Conservation (phyloP, 2,329 filamentous ascomycete genomes). For the Ambrosiella xylebori region DNA sequence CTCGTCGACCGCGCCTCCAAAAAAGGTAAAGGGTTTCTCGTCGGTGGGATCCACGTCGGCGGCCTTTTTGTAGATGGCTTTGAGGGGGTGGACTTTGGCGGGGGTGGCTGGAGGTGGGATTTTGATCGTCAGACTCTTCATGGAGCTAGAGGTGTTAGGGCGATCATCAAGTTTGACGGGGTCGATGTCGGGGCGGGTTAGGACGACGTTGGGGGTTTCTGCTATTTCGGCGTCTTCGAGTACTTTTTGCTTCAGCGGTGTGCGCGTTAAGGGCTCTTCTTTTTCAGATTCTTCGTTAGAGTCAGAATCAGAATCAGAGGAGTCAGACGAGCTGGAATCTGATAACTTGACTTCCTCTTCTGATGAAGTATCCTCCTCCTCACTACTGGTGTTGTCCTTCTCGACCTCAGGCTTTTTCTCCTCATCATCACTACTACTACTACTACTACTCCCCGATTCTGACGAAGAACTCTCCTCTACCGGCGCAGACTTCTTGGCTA, state of each 20-base stretch:
- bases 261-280: slow-evolving; percentile 11
- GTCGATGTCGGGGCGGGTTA: slow-evolving; percentile 4
- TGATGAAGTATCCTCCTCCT: slow-evolving; percentile 16
- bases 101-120: slow-evolving; percentile 32
- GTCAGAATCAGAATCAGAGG: slow-evolving; percentile 1
- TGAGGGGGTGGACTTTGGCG: slow-evolving; percentile 59
- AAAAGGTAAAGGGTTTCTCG: slow-evolving; percentile 55
- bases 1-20: slow-evolving; percentile 32
- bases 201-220: neutral
- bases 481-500: slow-evolving; percentile 14
- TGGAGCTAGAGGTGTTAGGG: slow-evolving; percentile 34
- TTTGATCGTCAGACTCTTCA: slow-evolving; percentile 35
- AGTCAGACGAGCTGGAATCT: too few species aligned
- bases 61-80: slow-evolving; percentile 74
- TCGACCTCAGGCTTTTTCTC: neutral
- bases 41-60: slow-evolving; percentile 19
- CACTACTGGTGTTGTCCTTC: slow-evolving; percentile 14
- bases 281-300: slow-evolving; percentile 15
- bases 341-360: slow-evolving; percentile 7
- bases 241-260: neutral
- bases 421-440: slow-evolving; percentile 1
- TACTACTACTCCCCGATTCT: slow-evolving; percentile 5
- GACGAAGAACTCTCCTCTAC: slow-evolving; percentile 14
- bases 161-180: slow-evolving; percentile 12
- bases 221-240: neutral